Conservation (phyloP, 2,329 filamentous ascomycete species). For the Cadophora sp. region DNA sequence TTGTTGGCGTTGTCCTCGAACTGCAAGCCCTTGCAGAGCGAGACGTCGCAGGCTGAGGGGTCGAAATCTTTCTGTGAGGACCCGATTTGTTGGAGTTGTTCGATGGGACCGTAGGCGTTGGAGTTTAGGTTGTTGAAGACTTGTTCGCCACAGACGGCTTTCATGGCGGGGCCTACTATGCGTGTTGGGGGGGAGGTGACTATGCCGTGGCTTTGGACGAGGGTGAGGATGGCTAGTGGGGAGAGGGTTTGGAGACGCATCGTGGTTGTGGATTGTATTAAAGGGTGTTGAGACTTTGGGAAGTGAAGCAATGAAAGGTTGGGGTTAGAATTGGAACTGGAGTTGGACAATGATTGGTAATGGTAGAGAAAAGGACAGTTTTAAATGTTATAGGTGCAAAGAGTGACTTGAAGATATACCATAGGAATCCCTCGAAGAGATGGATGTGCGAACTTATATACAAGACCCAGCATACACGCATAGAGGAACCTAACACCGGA, state of each 20-base stretch:
- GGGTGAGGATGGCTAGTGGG: constrained; percentile 39
- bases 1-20: constrained; percentile 52
- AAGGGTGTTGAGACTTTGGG: not conserved
- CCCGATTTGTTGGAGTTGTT: constrained; percentile 46
- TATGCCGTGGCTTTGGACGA: constrained; percentile 53
- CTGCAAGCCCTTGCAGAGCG: constrained; percentile 56
- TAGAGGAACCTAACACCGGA: not conserved
- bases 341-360: too few relatives aligned
- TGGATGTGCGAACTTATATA: constrained; percentile 9
- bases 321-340: too few relatives aligned
- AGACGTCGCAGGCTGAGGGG: constrained; percentile 48
- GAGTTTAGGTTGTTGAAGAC: constrained; percentile 47
- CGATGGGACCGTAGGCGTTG: constrained; percentile 44
- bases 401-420: constrained; percentile 16
- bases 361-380: too few relatives aligned
- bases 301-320: too few relatives aligned
- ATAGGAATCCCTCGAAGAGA: not conserved
- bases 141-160: constrained; percentile 52
- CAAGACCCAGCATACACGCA: not conserved
- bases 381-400: not conserved
- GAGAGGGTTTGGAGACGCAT: constrained; percentile 11
- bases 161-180: constrained; percentile 51
- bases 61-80: constrained; percentile 44
- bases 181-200: constrained; percentile 52
- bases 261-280: constrained; percentile 4